These are phyloP conservation scores for Erodium maritimum DNA, from an alignment of 345 rosid species.

Conservation along the genomic window DNA sequence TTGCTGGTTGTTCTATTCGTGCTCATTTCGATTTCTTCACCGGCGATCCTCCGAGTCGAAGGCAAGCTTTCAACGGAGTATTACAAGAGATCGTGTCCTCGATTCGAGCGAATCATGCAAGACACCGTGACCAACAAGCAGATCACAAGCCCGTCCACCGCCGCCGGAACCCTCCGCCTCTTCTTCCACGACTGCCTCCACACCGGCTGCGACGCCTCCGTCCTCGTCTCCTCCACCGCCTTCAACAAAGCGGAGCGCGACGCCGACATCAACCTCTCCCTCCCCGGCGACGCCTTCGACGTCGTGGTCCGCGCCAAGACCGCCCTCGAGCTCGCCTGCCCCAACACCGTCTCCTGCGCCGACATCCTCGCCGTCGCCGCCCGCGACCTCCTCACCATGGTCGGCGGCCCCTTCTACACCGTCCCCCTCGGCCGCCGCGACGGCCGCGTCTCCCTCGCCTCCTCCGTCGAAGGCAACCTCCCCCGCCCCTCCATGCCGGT, in stretches of 20 bases:
- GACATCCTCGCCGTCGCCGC: slow-evolving; percentile 73
- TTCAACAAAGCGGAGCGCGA: slow-evolving; percentile 72
- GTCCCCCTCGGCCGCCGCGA: slow-evolving; percentile 74
- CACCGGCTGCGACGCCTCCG: slow-evolving; percentile 71
- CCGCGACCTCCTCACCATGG: slow-evolving; percentile 61
- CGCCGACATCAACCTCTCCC: slow-evolving; percentile 65
- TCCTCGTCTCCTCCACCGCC: slow-evolving; percentile 47
- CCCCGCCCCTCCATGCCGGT: slow-evolving; percentile 57
- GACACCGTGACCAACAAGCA: slow-evolving; percentile 67
- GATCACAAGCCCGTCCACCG: slow-evolving; percentile 69
- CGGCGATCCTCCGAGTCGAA: neutral
- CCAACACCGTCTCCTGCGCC: slow-evolving; percentile 74
- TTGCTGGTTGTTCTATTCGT: neutral
- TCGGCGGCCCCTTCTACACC: slow-evolving; percentile 63
- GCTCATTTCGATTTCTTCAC: neutral
- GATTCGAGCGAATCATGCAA: slow-evolving; percentile 45
- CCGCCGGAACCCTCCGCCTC: slow-evolving; percentile 70
- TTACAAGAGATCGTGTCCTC: slow-evolving; percentile 66
- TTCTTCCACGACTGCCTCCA: slow-evolving; percentile 80
- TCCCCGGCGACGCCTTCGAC: slow-evolving; percentile 89
- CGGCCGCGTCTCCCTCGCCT: slow-evolving; percentile 35
- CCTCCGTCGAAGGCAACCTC: slow-evolving; percentile 35
- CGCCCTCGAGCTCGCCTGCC: slow-evolving; percentile 78
- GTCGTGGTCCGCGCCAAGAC: slow-evolving; percentile 66
- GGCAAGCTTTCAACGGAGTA: slow-evolving; percentile 25